phyloP scores from a whole-genome alignment of 2,329 filamentous ascomycete species.

The Boeremia lycopersici region DNA sequence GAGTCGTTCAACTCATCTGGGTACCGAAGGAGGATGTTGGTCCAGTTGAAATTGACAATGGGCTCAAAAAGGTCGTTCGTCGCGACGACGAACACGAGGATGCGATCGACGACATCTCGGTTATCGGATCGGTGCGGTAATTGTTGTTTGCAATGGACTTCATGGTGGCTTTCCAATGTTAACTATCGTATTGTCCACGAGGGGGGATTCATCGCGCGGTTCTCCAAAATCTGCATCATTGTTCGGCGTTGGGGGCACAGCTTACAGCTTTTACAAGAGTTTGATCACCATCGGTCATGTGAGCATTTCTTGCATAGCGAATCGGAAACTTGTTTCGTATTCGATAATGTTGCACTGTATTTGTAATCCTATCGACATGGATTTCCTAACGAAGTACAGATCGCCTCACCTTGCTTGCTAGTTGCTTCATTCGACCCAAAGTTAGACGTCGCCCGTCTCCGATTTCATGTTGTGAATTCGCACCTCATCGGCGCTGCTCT shows the following conservation, averaged over 20 bases:
- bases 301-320: conserved; percentile 27
- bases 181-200: conserved; percentile 2
- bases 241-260: conserved; percentile 25
- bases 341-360: neutral
- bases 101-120: conserved; percentile 35
- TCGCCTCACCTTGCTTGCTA: neutral
- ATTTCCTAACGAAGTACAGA: neutral
- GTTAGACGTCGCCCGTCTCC: neutral
- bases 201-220: neutral
- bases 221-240: conserved; percentile 22
- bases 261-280: conserved; percentile 7
- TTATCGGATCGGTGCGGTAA: conserved; percentile 36
- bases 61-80: conserved; percentile 36
- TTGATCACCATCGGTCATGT: conserved; percentile 13
- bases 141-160: conserved; percentile 1
- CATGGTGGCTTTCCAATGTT: neutral
- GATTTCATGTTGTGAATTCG: neutral
- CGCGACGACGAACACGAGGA: conserved; percentile 28
- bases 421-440: too few relatives aligned
- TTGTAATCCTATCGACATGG: neutral
- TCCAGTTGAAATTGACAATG: conserved; percentile 40
- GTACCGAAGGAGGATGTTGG: conserved; percentile 57
- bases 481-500: neutral
- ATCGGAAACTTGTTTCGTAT: conserved; percentile 4
- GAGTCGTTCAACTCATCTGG: conserved; percentile 61